phyloP scores from a whole-genome alignment of 78 protist genomes.

The Dictyostelium brefeldianum region DNA sequence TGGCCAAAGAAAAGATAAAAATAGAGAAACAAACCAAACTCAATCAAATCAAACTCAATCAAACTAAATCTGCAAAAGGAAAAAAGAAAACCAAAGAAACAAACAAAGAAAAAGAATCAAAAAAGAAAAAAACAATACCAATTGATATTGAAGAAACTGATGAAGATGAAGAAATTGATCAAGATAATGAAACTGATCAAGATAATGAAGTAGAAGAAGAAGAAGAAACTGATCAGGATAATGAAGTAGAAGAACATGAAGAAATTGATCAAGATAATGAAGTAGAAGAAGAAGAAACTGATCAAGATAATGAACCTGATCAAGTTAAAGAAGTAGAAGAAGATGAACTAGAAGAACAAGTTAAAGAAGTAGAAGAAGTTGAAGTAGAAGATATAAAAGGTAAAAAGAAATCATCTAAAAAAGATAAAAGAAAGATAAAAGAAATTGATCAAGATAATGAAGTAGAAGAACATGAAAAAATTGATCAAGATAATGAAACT shows the following conservation, averaged over 20 bases:
- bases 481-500: neutral
- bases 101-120: neutral
- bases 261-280: neutral
- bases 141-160: neutral
- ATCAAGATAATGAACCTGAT: neutral
- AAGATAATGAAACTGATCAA: neutral
- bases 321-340: neutral
- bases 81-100: neutral
- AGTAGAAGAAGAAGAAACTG: neutral
- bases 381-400: no score
- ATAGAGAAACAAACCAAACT: neutral
- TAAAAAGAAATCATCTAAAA: neutral
- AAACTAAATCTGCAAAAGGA: no score
- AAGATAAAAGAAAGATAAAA: neutral
- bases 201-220: neutral
- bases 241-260: neutral
- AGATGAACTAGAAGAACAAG: neutral
- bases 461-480: neutral
- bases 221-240: neutral
- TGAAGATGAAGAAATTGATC: neutral
- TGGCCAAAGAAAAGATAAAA: neutral
- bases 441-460: neutral
- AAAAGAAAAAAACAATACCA: neutral
- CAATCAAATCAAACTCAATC: neutral
- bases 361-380: neutral